Evolutionary conservation across 306 rosid genomes (phyloP).

Genomic region (Senna tora): DNA sequence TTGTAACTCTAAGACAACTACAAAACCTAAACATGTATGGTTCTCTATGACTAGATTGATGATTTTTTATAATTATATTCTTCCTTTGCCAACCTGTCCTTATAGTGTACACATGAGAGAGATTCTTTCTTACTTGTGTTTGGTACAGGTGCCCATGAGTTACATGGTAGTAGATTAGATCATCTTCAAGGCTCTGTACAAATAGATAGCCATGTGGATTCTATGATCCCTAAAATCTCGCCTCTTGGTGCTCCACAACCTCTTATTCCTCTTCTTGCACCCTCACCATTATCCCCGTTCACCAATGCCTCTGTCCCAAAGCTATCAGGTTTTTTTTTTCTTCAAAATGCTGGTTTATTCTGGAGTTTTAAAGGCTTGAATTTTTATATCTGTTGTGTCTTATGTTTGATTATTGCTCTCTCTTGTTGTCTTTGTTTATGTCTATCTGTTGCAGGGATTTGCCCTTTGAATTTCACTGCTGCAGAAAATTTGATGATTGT

Average conservation of each 20-base stretch:
- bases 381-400: background rate
- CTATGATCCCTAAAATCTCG: constrained; percentile 61
- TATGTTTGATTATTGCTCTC: constrained; percentile 20
- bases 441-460: constrained; percentile 60
- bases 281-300: constrained; percentile 85
- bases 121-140: constrained; percentile 33
- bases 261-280: constrained; percentile 90
- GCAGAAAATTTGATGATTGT: constrained; percentile 72
- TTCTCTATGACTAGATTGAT: background rate
- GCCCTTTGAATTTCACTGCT: constrained; percentile 76
- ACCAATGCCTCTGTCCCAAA: constrained; percentile 76
- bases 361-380: constrained; percentile 24
- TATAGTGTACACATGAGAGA: constrained; percentile 9
- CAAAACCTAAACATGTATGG: constrained; percentile 5
- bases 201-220: constrained; percentile 45
- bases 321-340: constrained; percentile 76
- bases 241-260: constrained; percentile 82
- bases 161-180: constrained; percentile 45
- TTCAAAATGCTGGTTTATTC: constrained; percentile 19
- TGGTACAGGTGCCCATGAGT: constrained; percentile 56
- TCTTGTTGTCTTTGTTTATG: constrained; percentile 17
- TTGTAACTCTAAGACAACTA: background rate
- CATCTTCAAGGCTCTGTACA: constrained; percentile 37
- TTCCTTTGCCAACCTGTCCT: constrained; percentile 22
- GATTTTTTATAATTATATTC: background rate